Percentiles rank a stretch among this genome's conserved stretches.
phyloP scores from a whole-genome alignment of 768 basidiomycete genomes.

The Gautieria morchelliformis region DNA sequence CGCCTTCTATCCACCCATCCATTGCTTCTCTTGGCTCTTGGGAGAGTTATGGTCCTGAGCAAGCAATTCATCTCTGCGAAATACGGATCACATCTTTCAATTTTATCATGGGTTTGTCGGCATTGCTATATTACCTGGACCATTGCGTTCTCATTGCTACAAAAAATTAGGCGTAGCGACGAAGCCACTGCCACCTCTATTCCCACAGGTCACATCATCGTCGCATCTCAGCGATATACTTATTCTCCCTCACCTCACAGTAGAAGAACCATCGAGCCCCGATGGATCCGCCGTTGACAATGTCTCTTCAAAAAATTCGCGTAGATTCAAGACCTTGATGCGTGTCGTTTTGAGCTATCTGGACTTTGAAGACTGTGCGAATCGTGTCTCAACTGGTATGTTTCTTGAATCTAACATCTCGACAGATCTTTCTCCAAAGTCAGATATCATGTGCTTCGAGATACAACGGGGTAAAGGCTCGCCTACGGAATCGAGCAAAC shows the following conservation, averaged over 20 bases:
- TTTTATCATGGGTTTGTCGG: slow-evolving; percentile 30
- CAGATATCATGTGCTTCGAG: slow-evolving; percentile 2
- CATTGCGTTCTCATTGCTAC: background rate
- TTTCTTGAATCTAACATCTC: background rate
- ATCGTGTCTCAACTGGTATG: background rate
- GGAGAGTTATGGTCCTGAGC: slow-evolving; percentile 54
- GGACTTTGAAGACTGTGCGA: slow-evolving; percentile 54
- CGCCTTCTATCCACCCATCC: slow-evolving; percentile 22
- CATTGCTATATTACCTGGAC: slow-evolving; percentile 1
- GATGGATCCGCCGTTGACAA: slow-evolving; percentile 7
- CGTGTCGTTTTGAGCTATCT: slow-evolving; percentile 45
- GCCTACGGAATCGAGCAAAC: background rate
- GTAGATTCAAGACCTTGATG: slow-evolving; percentile 22
- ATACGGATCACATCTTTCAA: slow-evolving; percentile 43
- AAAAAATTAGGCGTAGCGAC: slow-evolving; percentile 28
- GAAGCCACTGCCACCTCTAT: slow-evolving; percentile 38
- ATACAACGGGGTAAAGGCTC: background rate
- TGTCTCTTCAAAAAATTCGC: slow-evolving; percentile 19
- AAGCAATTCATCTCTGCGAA: slow-evolving; percentile 51
- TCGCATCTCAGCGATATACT: slow-evolving; percentile 31
- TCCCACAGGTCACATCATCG: slow-evolving; percentile 21
- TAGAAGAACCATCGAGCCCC: background rate
- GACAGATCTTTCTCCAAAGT: background rate
- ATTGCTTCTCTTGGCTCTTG: slow-evolving; percentile 29
- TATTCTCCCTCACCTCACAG: slow-evolving; percentile 27